phyloP scores from a whole-genome alignment of 768 basidiomycete genomes.

The Suillus spraguei region DNA sequence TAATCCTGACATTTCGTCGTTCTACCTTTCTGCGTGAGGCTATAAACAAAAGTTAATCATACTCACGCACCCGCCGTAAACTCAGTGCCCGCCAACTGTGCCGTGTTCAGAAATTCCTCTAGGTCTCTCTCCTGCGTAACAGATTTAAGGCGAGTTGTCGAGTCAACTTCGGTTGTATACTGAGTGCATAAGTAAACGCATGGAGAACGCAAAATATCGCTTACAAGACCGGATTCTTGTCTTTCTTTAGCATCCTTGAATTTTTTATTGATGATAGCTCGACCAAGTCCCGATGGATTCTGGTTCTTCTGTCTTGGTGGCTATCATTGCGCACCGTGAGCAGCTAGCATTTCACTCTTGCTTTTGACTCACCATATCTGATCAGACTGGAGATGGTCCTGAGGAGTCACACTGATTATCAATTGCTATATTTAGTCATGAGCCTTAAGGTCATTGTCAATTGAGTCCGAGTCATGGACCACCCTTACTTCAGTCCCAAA shows the following conservation, averaged over 20 bases:
- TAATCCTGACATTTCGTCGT: conserved; percentile 78
- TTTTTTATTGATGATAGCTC: conserved; percentile 93
- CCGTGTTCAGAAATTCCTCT: conserved; percentile 94
- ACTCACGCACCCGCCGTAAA: conserved; percentile 84
- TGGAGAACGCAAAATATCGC: conserved; percentile 24
- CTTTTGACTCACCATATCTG: conserved; percentile 1
- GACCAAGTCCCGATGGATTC: conserved; percentile 84
- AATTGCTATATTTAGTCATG: neutral
- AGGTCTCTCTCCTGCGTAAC: conserved; percentile 96
- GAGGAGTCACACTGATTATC: neutral
- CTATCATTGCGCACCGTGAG: conserved; percentile 31
- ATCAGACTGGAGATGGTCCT: neutral
- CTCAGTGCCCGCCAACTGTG: conserved; percentile 91
- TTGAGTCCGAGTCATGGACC: too few species aligned
- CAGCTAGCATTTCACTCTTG: neutral
- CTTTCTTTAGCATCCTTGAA: conserved; percentile 41
- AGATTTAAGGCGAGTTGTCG: conserved; percentile 73
- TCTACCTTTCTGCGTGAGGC: conserved; percentile 44
- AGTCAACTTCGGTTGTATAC: conserved; percentile 79
- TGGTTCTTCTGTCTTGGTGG: conserved; percentile 60
- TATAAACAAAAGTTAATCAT: neutral
- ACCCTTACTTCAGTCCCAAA: neutral
- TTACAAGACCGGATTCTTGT: conserved; percentile 60
- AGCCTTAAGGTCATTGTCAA: neutral
- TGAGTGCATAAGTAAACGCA: conserved; percentile 28